Conservation (phyloP, 345 rosid genomes). For the Eucalyptus leucophloia region DNA sequence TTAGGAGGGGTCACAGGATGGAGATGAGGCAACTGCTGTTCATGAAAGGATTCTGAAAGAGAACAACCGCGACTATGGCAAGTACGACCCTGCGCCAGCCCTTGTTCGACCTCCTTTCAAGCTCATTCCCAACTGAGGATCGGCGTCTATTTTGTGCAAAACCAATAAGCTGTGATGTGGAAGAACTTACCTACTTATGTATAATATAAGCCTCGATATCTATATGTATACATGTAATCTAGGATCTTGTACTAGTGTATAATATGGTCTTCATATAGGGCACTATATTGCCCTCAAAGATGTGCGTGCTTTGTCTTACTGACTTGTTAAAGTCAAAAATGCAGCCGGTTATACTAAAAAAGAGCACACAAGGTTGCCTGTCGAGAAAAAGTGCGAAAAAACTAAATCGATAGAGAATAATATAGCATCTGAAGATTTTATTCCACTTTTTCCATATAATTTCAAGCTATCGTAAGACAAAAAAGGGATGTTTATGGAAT, state of each 20-base stretch:
- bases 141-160: not conserved
- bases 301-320: not conserved
- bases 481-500: not conserved
- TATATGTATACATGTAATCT: not conserved
- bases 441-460: not conserved
- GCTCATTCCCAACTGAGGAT: constrained; percentile 75
- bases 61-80: constrained; percentile 70
- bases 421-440: not conserved
- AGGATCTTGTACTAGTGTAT: not conserved
- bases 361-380: not conserved
- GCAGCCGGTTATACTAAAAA: not conserved
- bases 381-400: not conserved
- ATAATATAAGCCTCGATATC: not conserved
- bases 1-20: not conserved
- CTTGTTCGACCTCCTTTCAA: constrained; percentile 86
- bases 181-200: not conserved
- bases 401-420: not conserved
- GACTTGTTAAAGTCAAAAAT: not conserved
- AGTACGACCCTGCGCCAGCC: constrained; percentile 53
- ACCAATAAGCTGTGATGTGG: not conserved
- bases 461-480: not conserved
- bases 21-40: constrained; percentile 1
- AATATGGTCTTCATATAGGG: not conserved
- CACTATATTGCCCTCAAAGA: not conserved
- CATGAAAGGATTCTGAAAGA: constrained; percentile 56